Conservation (phyloP, 352 stramenopile genomes). For the Pythium grandisporangium region DNA sequence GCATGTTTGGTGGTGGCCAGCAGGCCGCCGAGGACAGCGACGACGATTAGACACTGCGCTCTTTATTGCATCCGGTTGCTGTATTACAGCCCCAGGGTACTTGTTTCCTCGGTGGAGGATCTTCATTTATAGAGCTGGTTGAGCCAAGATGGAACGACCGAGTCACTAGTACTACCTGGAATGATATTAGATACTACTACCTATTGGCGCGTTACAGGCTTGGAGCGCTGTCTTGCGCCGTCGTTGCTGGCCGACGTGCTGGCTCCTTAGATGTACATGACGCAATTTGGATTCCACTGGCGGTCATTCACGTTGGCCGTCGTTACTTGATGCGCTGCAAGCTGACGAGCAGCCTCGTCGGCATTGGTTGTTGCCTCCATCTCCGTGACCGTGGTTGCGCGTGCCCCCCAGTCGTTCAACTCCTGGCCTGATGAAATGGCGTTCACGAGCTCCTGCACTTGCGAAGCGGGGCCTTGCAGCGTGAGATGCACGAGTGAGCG, state of each 20-base stretch:
- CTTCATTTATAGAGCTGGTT: no score
- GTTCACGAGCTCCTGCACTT: conserved; percentile 36
- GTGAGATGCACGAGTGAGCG: conserved; percentile 55
- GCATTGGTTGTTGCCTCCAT: conserved; percentile 22
- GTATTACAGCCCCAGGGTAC: no score
- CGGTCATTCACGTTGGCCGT: conserved; percentile 53
- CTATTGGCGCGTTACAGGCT: no score
- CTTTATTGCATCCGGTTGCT: not conserved
- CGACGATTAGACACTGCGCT: conserved; percentile 30
- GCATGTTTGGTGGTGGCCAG: conserved; percentile 62
- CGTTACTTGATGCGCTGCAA: conserved; percentile 58
- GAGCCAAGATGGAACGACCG: no score
- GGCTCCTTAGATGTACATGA: conserved; percentile 72
- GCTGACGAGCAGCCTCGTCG: no score
- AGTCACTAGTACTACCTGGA: no score
- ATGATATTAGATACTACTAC: not conserved
- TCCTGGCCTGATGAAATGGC: conserved; percentile 27
- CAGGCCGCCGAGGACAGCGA: conserved; percentile 58
- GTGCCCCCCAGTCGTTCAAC: conserved; percentile 68
- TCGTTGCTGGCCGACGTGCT: not conserved
- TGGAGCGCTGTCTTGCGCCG: not conserved
- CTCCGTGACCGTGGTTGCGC: conserved; percentile 30
- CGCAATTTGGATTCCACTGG: conserved; percentile 69
- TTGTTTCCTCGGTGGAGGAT: no score
- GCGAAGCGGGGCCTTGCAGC: conserved; percentile 24